Evolutionary conservation across 202 grass and related monocot genomes (phyloP).

Genomic region (Thinopyrum obtusiflorum): DNA sequence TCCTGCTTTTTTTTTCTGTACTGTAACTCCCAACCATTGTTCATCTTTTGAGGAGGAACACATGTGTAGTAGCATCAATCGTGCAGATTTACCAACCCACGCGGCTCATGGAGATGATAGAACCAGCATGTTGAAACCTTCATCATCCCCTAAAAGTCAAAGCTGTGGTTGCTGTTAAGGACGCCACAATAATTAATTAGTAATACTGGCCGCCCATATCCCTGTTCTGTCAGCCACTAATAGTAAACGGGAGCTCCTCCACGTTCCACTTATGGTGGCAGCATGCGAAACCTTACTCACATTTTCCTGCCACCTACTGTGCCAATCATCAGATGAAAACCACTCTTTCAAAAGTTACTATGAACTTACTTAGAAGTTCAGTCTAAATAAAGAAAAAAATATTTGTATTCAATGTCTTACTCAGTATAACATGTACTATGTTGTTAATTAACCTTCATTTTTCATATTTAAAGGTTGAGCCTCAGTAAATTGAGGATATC

Average conservation of each 20-base stretch:
- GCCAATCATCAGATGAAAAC: background rate
- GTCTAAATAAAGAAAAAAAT: background rate
- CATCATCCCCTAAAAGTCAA: background rate
- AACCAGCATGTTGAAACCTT: background rate
- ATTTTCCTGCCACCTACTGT: background rate
- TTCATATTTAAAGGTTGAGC: background rate
- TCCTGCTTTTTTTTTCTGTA: background rate
- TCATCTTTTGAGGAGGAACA: too few species aligned
- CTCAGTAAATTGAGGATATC: conserved; percentile 29
- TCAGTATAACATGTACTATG: too few species aligned
- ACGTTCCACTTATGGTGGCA: background rate
- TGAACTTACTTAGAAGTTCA: background rate
- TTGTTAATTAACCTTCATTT: background rate
- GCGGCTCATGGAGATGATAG: background rate
- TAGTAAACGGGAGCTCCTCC: background rate
- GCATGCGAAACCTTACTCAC: background rate
- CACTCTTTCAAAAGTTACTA: background rate
- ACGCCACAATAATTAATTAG: background rate
- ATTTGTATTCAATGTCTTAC: background rate
- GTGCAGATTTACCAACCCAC: background rate
- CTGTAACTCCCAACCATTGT: background rate
- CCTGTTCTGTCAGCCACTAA: background rate
- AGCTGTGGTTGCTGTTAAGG: background rate
- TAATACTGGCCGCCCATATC: background rate
- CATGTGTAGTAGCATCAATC: background rate